Evolutionary conservation across 441 rosid genomes (phyloP), one percentile per base, ranked within the genome.

Genomic region (Euphorbia corollata): DNA sequence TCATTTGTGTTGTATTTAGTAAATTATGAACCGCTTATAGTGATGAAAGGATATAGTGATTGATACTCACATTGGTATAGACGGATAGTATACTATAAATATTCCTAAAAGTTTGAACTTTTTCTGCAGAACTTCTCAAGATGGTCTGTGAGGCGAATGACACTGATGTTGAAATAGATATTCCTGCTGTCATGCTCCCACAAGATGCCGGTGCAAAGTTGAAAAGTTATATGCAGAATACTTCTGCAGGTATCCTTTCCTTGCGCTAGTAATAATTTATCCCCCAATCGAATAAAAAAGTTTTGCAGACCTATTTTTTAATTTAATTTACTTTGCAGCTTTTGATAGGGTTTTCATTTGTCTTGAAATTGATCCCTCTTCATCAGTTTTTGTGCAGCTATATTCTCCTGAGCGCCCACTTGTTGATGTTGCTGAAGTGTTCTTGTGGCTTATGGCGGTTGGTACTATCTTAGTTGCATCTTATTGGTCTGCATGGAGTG

Each of bases 401-500:
- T 94, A 94, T 80, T 91, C 99, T 71, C 99, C 99, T 45, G 79
- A 50, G 41, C 84, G 99, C 56, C 97, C 98, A n/a, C 74, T 87
- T 10, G 97, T 91, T 67, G 99, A 94, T 67, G 88, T 91, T 68
- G 98, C 99, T 11, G 99, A 94, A 87, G 98, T 94, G 50, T 94
- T 94, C 80, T 80, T 94, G 72, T 94, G 99, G 99, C 77, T 94
- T 59, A 88, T 94, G 95, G 98, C 98, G 63, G 92, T 91, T 48
- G 97, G 98, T 53, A 90, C 94, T 74, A 91, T 94, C 50, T 73
- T 88, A 71, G 85, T 90, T 78, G 95, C 99, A 60, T 94, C 98
- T 64, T 91, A 87, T 73, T 94, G 99, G 98, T 91, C 98, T 72
- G 99, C 99, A 66, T 85, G 96, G 98, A 88, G 85, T 83, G 97